Conservation (phyloP, 2,329 filamentous ascomycete species). For the Hypoxylon sp. region DNA sequence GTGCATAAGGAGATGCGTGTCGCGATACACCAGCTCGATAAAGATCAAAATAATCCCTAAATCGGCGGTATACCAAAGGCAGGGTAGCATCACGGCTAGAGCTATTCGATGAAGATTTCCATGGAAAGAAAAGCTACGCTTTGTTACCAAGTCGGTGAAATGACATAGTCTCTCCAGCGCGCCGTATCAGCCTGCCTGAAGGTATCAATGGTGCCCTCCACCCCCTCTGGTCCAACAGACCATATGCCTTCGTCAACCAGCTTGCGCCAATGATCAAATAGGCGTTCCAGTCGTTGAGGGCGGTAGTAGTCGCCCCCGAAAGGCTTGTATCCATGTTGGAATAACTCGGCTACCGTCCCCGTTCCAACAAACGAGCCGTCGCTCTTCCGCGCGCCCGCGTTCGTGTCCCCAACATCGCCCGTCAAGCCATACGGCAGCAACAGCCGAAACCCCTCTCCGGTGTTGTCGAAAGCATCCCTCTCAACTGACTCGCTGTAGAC, state of each 20-base stretch:
- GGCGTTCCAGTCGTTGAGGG: slow-evolving; percentile 46
- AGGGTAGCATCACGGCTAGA: neutral
- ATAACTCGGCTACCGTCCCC: slow-evolving; percentile 46
- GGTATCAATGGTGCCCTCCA: slow-evolving; percentile 49
- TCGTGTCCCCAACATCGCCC: slow-evolving; percentile 16
- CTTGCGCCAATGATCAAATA: slow-evolving; percentile 48
- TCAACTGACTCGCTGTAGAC: slow-evolving; percentile 50
- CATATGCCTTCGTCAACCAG: slow-evolving; percentile 49
- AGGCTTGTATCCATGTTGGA: slow-evolving; percentile 53
- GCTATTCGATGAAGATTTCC: neutral
- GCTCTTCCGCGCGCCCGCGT: slow-evolving; percentile 47
- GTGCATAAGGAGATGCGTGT: neutral
- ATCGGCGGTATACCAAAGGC: neutral
- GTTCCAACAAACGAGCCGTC: slow-evolving; percentile 44
- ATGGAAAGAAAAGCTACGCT: neutral
- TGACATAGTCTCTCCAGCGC: slow-evolving; percentile 41
- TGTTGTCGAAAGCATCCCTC: slow-evolving; percentile 36
- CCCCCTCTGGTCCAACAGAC: slow-evolving; percentile 46
- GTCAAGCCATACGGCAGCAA: slow-evolving; percentile 42
- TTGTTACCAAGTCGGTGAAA: slow-evolving; percentile 41
- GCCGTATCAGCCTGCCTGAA: slow-evolving; percentile 48
- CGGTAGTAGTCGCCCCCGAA: slow-evolving; percentile 52
- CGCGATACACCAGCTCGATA: neutral
- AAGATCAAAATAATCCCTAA: neutral
- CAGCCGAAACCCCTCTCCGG: slow-evolving; percentile 52